Conservation (phyloP, 1,284 basidiomycete genomes). For the Sanghuangporus sanghuang region DNA sequence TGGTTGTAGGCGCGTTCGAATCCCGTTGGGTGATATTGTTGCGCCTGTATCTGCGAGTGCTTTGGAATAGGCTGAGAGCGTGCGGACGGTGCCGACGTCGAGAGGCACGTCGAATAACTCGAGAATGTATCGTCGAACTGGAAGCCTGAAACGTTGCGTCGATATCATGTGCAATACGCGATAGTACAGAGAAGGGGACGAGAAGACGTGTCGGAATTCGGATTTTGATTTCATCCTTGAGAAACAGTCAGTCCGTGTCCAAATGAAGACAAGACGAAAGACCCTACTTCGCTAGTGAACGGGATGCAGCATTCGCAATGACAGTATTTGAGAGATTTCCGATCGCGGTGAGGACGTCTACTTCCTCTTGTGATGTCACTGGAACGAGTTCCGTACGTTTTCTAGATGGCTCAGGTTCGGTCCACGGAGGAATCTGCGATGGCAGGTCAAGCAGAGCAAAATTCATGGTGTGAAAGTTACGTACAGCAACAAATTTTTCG, state of each 20-base stretch:
- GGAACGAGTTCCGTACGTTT: slow-evolving; percentile 52
- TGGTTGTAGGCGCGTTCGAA: slow-evolving; percentile 27
- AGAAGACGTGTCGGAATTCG: slow-evolving; percentile 72
- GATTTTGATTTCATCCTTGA: slow-evolving; percentile 75
- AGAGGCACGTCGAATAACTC: slow-evolving; percentile 88
- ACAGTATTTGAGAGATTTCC: slow-evolving; percentile 96
- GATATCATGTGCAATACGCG: slow-evolving; percentile 83
- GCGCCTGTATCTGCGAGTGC: slow-evolving; percentile 32
- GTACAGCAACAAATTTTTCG: slow-evolving; percentile 73
- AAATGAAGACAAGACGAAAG: background rate
- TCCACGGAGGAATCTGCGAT: slow-evolving; percentile 75
- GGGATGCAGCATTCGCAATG: slow-evolving; percentile 88
- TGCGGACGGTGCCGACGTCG: slow-evolving; percentile 49
- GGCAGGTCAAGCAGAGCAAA: background rate
- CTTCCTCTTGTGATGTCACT: slow-evolving; percentile 66
- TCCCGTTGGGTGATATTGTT: slow-evolving; percentile 29
- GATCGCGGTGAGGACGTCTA: slow-evolving; percentile 86
- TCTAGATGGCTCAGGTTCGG: slow-evolving; percentile 39
- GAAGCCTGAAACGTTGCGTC: slow-evolving; percentile 82
- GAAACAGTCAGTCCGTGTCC: background rate
- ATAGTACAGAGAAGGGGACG: slow-evolving; percentile 74
- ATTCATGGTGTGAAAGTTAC: slow-evolving; percentile 27
- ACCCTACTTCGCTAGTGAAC: slow-evolving; percentile 74
- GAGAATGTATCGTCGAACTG: slow-evolving; percentile 87
- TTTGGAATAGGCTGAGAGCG: slow-evolving; percentile 45